Evolutionary conservation across 2,329 filamentous ascomycete genomes (phyloP), one percentile per base, ranked within the genome.

Genomic region (Beauveria asiatica): DNA sequence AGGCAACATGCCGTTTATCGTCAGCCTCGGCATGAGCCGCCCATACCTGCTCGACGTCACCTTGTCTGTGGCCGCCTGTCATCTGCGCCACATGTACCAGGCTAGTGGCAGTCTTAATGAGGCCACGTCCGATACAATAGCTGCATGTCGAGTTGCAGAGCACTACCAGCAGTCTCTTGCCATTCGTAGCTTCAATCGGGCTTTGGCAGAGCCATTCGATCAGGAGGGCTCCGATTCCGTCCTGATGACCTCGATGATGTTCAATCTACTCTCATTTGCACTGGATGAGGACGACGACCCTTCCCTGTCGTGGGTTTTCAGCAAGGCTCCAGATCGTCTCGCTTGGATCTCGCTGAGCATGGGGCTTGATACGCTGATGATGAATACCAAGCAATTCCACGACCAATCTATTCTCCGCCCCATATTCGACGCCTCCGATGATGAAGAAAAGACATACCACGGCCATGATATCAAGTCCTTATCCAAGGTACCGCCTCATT

Each of bases 251-350:
- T 62, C 64, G 13, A 63, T 68, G 57, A 61, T 68, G 25, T 59
- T 69, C 23, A 67, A 67, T 44, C 61, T 67, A 39, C 63, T 69
- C 6, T 61, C 65, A 1, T 68, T 68, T 56, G 62, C 66, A 1
- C 23, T 61, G 5, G 46, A 62, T 6, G 60, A 61, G 3, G 57
- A 64, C 25, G 54, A 63, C 1, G 45, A 65, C 27, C 62, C 64
- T 5, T 33, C 46, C n/a, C 23, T 41, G n/a, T 65, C 62, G 2
- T 68, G 66, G 66, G 65, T 67, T 16, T 67, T 66, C 45, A 57
- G 61, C 41, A 10, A 60, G 11, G 64, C 62, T 1, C 45, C 50
- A 1, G 60, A 59, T 13, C 61, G 65, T 4, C 62, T 67, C 17
- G 61, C 62, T 8, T 69, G 67, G 66, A 62, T 69, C 17, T 64